Percentiles rank a stretch among this genome's conserved stretches.
Evolutionary conservation across 768 basidiomycete genomes (phyloP).

Genomic region (Trametes cingulata): DNA sequence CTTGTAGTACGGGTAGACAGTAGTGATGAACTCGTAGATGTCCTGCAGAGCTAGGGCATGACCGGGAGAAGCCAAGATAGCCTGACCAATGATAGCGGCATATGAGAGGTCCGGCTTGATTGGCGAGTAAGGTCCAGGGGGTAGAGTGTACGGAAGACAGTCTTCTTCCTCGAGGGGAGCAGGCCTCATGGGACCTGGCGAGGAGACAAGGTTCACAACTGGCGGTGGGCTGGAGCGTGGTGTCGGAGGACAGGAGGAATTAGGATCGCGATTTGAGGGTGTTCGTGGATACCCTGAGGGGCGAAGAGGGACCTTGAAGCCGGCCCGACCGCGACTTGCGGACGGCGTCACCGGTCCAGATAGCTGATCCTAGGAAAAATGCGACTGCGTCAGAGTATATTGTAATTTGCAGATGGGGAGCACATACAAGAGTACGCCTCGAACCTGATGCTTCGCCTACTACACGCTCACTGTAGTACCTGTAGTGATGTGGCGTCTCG

Average conservation of each 20-base stretch:
- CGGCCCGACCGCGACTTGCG: slow-evolving; percentile 14
- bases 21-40: slow-evolving; percentile 95
- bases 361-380: slow-evolving; percentile 10
- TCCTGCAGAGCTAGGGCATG: slow-evolving; percentile 90
- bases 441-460: slow-evolving; percentile 28
- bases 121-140: slow-evolving; percentile 79
- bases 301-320: slow-evolving; percentile 20
- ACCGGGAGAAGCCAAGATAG: slow-evolving; percentile 80
- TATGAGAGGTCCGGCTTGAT: slow-evolving; percentile 88
- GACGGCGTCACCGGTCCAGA: slow-evolving; percentile 10
- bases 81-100: slow-evolving; percentile 94
- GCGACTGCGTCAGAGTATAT: neutral
- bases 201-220: slow-evolving; percentile 77
- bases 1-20: slow-evolving; percentile 91
- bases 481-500: slow-evolving; percentile 31
- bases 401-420: neutral
- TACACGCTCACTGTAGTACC: slow-evolving; percentile 32
- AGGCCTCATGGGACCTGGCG: slow-evolving; percentile 75
- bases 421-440: slow-evolving; percentile 20
- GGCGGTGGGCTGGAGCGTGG: slow-evolving; percentile 65
- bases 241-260: slow-evolving; percentile 54
- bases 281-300: slow-evolving; percentile 19
- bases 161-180: slow-evolving; percentile 61
- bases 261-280: slow-evolving; percentile 25
- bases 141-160: slow-evolving; percentile 71